Evolutionary conservation across 2,329 filamentous ascomycete genomes (phyloP).

Genomic region (Onygena corvina): DNA sequence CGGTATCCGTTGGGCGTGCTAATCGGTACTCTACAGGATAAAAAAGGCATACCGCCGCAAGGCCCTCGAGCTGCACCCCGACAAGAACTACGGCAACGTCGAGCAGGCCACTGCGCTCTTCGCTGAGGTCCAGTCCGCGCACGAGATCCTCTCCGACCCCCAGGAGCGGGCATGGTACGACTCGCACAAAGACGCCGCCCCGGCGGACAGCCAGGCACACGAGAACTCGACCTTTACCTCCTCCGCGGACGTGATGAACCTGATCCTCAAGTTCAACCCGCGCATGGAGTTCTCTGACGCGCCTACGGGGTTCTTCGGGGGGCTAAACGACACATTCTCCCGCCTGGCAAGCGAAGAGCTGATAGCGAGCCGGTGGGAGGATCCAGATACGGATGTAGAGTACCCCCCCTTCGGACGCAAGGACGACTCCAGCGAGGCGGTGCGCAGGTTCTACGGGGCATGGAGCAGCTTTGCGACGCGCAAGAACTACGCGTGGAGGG

Average conservation of each 20-base stretch:
- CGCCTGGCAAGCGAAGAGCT: constrained; percentile 70
- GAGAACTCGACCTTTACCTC: constrained; percentile 65
- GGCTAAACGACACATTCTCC: constrained; percentile 63
- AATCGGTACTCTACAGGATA: constrained; percentile 45
- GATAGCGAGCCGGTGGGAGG: constrained; percentile 58
- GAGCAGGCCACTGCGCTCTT: constrained; percentile 75
- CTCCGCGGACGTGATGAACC: constrained; percentile 61
- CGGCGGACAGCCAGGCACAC: constrained; percentile 45
- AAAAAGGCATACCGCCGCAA: constrained; percentile 87
- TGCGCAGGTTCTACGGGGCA: constrained; percentile 64
- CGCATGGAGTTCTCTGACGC: constrained; percentile 69
- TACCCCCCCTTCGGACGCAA: constrained; percentile 77
- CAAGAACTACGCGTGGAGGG: constrained; percentile 83
- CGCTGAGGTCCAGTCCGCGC: constrained; percentile 82
- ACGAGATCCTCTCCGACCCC: constrained; percentile 89
- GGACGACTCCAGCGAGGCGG: constrained; percentile 58
- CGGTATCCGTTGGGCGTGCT: background rate
- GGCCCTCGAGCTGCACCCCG: constrained; percentile 85
- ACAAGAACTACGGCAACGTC: constrained; percentile 79
- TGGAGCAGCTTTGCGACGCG: constrained; percentile 75
- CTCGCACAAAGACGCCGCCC: constrained; percentile 66
- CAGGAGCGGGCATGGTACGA: constrained; percentile 98
- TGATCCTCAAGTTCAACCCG: constrained; percentile 71
- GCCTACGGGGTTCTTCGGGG: constrained; percentile 72
- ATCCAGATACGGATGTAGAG: constrained; percentile 43